Evolutionary conservation across 2,329 filamentous ascomycete species (phyloP), one percentile per base, ranked within the genome.

Genomic region (Fusarium miscanthi): DNA sequence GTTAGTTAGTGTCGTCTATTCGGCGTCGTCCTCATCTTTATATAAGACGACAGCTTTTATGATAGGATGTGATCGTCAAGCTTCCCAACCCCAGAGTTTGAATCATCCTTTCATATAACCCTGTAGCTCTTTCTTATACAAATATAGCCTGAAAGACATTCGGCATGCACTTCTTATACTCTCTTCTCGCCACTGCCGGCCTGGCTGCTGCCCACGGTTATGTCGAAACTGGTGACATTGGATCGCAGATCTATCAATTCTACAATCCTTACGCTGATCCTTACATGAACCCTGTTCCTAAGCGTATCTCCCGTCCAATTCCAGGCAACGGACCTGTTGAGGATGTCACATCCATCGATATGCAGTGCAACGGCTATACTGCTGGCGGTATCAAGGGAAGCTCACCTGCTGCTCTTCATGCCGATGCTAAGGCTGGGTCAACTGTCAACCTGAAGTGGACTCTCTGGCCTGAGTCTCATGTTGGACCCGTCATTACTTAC

Each of bases 261-360:
- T 78, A 79, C 60, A 75, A 84, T 63, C 83, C 83, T 16, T 81
- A 85, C 73, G 69, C 76, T 33, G 84, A 86, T 74, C 84, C 84
- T 2, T 87, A 86, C 76, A 80, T 71, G 52, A 76, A 73, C 82
- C 86, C 59, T 66, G 82, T 61, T 51, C 85, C 86, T 21, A 72
- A 86, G 46, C 83, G 87, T n/a, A 85, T 90, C 77, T 88, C 88
- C n/a, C 86, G 88, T 23, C 81, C 83, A 12, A 85, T 90, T 62
- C 84, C 87, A 64, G 88, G 88, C 41, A 90, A 90, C 78, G 88
- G 89, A 7, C 88, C 88, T 1, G 84, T 90, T 27, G 80, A 86
- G 62, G 85, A 90, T 62, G 77, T 90, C 12, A 84, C 83, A 4
- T 81, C 83, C 17, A 82, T 85, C 62, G 88, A 90, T 69, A 59